Percentiles rank a stretch among this genome's conserved stretches.
phyloP scores from a whole-genome alignment of 495 filamentous ascomycete genomes.

The Aspergillus mulundensis region DNA sequence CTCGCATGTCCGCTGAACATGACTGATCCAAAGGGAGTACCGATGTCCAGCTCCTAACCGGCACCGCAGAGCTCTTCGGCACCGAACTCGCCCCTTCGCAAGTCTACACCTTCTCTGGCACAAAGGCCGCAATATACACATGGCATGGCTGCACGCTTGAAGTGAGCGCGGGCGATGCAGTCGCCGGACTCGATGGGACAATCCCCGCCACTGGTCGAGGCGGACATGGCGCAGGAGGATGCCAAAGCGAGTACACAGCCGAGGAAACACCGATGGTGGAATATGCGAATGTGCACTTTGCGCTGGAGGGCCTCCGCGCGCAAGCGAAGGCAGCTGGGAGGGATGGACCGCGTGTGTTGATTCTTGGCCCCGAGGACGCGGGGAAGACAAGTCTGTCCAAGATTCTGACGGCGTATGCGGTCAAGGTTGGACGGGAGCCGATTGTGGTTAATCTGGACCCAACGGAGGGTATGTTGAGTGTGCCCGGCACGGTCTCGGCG shows the following conservation, averaged over 20 bases:
- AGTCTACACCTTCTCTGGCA: slow-evolving; percentile 76
- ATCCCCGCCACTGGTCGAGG: slow-evolving; percentile 7
- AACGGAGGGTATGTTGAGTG: slow-evolving; percentile 75
- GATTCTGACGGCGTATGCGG: slow-evolving; percentile 77
- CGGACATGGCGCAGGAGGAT: slow-evolving; percentile 45
- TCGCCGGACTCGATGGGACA: slow-evolving; percentile 40
- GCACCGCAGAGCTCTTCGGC: slow-evolving; percentile 92
- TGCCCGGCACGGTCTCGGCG: slow-evolving; percentile 82
- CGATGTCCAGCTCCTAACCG: slow-evolving; percentile 57
- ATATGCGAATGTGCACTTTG: slow-evolving; percentile 85
- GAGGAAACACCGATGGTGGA: slow-evolving; percentile 81
- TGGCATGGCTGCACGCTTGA: slow-evolving; percentile 87
- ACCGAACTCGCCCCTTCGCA: slow-evolving; percentile 83
- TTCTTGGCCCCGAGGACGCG: slow-evolving; percentile 74
- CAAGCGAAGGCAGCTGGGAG: slow-evolving; percentile 45
- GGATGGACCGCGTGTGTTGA: slow-evolving; percentile 74
- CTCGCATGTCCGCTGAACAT: background rate
- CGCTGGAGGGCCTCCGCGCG: slow-evolving; percentile 63
- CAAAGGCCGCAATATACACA: slow-evolving; percentile 83
- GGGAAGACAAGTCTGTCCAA: slow-evolving; percentile 85
- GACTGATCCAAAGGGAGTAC: slow-evolving; percentile 14
- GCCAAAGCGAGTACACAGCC: slow-evolving; percentile 67
- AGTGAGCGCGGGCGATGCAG: slow-evolving; percentile 52
- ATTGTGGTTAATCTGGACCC: slow-evolving; percentile 85
- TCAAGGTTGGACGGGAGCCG: slow-evolving; percentile 70